These are phyloP conservation scores for Silene vulgaris DNA, from an alignment of 179 eudicot genomes.

Conservation along the genomic window DNA sequence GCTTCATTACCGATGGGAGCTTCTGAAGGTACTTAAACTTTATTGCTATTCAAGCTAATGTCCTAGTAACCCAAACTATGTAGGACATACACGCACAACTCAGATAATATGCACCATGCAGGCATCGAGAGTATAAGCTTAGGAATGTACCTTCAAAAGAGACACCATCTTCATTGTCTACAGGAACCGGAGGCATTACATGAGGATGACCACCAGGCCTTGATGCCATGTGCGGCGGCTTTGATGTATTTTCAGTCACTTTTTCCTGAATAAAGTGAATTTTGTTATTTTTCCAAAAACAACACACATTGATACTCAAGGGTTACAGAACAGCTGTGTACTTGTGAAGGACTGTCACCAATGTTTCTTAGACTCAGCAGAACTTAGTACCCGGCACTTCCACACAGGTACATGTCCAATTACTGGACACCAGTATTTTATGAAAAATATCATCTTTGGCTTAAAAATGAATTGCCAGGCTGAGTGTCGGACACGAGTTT, in stretches of 20 bases:
- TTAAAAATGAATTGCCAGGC: not conserved
- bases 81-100: slow-evolving; percentile 8
- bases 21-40: not conserved
- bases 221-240: slow-evolving; percentile 54
- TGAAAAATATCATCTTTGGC: not conserved
- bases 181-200: slow-evolving; percentile 49
- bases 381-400: not conserved
- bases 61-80: not conserved
- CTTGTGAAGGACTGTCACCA: not conserved
- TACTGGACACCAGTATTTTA: not conserved
- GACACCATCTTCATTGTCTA: slow-evolving; percentile 82
- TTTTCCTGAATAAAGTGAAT: slow-evolving; percentile 50
- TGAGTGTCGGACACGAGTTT: not conserved
- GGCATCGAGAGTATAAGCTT: not conserved
- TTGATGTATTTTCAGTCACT: slow-evolving; percentile 60
- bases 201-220: slow-evolving; percentile 62
- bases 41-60: not conserved
- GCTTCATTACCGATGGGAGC: not conserved
- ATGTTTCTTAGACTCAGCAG: not conserved
- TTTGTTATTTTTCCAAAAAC: no score
- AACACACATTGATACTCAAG: no score
- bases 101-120: not conserved
- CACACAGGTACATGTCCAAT: not conserved
- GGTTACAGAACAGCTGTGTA: no score
- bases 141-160: slow-evolving; percentile 56